phyloP scores from a whole-genome alignment of 2,329 filamentous ascomycete genomes.

The Colletotrichum salicis region DNA sequence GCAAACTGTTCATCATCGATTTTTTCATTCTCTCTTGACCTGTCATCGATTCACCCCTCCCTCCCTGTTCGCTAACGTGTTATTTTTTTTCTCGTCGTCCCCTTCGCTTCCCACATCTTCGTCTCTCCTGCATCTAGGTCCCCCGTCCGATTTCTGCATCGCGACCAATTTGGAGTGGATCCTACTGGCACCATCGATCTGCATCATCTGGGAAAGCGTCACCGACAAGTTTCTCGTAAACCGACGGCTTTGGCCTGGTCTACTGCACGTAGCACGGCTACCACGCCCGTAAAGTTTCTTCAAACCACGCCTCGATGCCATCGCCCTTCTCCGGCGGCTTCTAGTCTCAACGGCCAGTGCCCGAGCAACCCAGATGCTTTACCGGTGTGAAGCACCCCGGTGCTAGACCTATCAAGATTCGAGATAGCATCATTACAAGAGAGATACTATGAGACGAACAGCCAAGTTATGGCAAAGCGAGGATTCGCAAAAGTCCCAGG shows the following conservation, averaged over 20 bases:
- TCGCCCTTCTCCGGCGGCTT: neutral
- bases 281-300: neutral
- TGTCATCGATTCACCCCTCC: conserved; percentile 1
- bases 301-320: neutral
- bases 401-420: neutral
- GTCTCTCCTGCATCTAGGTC: conserved; percentile 2
- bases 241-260: conserved; percentile 13
- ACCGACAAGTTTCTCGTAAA: conserved; percentile 30
- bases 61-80: neutral
- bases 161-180: conserved; percentile 24
- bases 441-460: neutral
- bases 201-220: conserved; percentile 10
- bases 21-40: conserved; percentile 2
- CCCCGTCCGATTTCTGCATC: conserved; percentile 20
- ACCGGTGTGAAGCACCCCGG: neutral
- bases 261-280: neutral
- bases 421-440: neutral
- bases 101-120: conserved; percentile 14
- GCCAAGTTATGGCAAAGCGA: neutral
- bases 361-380: neutral
- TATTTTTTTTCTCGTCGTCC: neutral
- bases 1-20: conserved; percentile 20
- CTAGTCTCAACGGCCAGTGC: neutral
- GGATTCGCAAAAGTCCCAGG: neutral
- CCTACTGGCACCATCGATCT: conserved; percentile 22